A percentile compares a stretch with the other conserved stretches of the same genome.
phyloP scores from a whole-genome alignment of 164 flowering plant species.

The Houttuynia cordata region DNA sequence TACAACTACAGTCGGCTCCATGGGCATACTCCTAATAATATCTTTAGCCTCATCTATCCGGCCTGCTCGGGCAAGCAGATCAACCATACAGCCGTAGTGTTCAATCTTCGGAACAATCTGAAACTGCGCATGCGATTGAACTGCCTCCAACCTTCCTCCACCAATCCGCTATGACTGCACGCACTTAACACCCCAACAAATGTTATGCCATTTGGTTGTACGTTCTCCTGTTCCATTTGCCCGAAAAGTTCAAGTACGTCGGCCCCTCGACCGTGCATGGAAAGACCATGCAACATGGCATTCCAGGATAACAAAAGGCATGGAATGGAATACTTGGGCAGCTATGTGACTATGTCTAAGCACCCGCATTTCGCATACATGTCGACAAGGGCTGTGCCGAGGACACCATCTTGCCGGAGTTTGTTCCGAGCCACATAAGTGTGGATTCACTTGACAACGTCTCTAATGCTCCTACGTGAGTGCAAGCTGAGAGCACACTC shows the following conservation, averaged over 20 bases:
- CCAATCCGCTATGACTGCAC: conserved; percentile 7
- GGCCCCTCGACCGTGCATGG: conserved; percentile 10
- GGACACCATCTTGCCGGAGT: conserved; percentile 7
- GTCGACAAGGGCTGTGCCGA: conserved; percentile 20
- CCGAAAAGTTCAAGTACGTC: conserved; percentile 7
- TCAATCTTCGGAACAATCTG: conserved; percentile 18
- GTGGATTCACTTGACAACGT: conserved; percentile 14
- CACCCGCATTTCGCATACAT: conserved; percentile 27
- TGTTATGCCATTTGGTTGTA: conserved; percentile 9
- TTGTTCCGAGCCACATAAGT: conserved; percentile 8
- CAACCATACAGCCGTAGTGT: conserved; percentile 24
- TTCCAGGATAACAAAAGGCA: conserved; percentile 13
- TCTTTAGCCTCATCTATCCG: conserved; percentile 14
- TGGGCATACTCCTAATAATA: conserved; percentile 18
- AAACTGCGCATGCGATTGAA: conserved; percentile 11
- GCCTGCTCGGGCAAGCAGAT: conserved; percentile 21
- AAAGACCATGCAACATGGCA: conserved; percentile 15
- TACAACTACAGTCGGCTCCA: conserved; percentile 18
- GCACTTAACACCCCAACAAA: conserved; percentile 15
- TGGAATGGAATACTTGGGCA: conserved; percentile 8
- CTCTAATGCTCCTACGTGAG: conserved; percentile 13
- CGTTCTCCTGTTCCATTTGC: conserved; percentile 8
- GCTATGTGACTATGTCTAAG: conserved; percentile 13
- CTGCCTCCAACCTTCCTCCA: conserved; percentile 10
- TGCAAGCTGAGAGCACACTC: conserved; percentile 14